Evolutionary conservation across 2,329 filamentous ascomycete species (phyloP).

Genomic region (Colletotrichum agaves): DNA sequence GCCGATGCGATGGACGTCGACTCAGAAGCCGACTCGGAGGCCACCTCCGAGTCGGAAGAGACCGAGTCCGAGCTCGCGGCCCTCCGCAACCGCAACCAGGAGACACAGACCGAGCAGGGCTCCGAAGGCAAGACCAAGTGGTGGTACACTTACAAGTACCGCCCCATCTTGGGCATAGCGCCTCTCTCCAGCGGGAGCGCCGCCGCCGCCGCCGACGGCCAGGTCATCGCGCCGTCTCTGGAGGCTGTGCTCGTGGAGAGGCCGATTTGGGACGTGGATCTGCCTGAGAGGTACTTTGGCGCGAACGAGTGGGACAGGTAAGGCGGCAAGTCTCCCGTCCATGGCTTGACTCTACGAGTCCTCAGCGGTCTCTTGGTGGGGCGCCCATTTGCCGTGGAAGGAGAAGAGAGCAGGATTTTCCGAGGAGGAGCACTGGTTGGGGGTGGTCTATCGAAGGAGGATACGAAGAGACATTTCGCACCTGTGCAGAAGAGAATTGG

Average conservation of each 20-base stretch:
- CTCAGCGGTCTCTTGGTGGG: neutral
- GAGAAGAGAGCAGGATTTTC: no score
- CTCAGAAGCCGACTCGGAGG: constrained; percentile 38
- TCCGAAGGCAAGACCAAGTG: constrained; percentile 50
- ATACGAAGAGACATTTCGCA: no score
- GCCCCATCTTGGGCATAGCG: constrained; percentile 84
- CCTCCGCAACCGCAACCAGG: constrained; percentile 45
- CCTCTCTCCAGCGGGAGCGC: constrained; percentile 46
- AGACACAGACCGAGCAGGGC: constrained; percentile 37
- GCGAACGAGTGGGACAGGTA: constrained; percentile 62
- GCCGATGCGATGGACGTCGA: constrained; percentile 48
- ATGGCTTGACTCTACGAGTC: neutral
- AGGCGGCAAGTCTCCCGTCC: neutral
- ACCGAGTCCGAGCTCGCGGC: constrained; percentile 52
- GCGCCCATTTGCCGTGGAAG: neutral
- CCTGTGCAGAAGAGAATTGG: no score
- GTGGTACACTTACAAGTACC: constrained; percentile 94
- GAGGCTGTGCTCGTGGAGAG: constrained; percentile 92
- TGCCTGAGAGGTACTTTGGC: constrained; percentile 76
- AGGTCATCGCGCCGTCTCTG: constrained; percentile 50
- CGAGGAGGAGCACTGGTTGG: no score
- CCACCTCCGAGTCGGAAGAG: constrained; percentile 45
- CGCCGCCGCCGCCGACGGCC: neutral
- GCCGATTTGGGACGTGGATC: constrained; percentile 83
- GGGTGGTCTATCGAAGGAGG: no score